Evolutionary conservation across 345 rosid genomes (phyloP).

Genomic region (sweet orange (Citrus sinensis)): DNA sequence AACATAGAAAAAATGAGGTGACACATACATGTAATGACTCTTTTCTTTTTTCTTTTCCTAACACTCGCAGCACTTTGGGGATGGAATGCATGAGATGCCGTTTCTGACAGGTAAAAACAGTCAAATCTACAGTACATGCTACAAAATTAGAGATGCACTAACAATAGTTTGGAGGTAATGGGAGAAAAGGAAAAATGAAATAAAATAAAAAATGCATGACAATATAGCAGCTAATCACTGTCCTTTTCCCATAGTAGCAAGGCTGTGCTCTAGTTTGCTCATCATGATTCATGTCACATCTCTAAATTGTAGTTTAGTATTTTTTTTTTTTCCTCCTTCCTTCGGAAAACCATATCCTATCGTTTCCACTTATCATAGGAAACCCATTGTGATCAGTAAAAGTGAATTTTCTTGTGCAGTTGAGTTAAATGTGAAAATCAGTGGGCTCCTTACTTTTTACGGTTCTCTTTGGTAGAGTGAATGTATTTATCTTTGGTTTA

Average conservation of each 20-base stretch:
- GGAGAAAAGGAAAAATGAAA: background rate
- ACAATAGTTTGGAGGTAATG: background rate
- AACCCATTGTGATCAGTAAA: background rate
- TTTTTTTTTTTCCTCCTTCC: background rate
- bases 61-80: slow-evolving; percentile 1
- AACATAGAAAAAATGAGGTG: background rate
- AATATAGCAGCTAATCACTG: slow-evolving; percentile 6
- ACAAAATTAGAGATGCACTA: background rate
- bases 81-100: background rate
- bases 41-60: background rate
- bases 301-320: background rate
- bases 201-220: background rate
- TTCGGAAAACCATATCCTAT: background rate
- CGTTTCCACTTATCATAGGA: background rate
- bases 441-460: background rate
- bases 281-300: slow-evolving; percentile 7
- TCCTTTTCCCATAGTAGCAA: slow-evolving; percentile 2
- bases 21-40: background rate
- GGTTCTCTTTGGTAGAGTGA: slow-evolving; percentile 9
- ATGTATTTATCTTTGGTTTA: slow-evolving; percentile 4
- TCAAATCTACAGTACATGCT: background rate
- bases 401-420: background rate
- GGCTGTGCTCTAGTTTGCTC: background rate
- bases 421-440: slow-evolving; percentile 8
- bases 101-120: slow-evolving; percentile 6